Conservation (phyloP, 495 filamentous ascomycete species). For the Aspergillus ellipticus region DNA sequence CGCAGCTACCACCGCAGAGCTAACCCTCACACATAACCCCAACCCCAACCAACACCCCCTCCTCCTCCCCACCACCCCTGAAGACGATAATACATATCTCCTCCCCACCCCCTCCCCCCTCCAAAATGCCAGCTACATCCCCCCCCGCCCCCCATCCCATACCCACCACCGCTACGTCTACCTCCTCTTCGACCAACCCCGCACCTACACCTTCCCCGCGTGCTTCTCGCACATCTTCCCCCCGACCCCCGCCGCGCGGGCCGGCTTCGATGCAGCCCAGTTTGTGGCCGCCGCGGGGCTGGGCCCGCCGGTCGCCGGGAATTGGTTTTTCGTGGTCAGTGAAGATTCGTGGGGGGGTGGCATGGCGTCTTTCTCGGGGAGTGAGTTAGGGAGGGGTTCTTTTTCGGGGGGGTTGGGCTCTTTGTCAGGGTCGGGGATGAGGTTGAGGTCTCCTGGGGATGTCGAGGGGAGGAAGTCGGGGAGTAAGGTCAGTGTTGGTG, state of each 20-base stretch:
- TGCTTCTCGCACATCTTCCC: slow-evolving; percentile 31
- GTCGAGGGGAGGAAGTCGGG: slow-evolving; percentile 17
- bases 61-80: neutral
- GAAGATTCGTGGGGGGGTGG: neutral
- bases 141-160: slow-evolving; percentile 31
- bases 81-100: no score
- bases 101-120: neutral
- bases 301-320: slow-evolving; percentile 27
- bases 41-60: neutral
- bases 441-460: slow-evolving; percentile 9
- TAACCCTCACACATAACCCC: neutral
- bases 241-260: slow-evolving; percentile 18
- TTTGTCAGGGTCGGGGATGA: no score
- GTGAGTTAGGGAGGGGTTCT: neutral
- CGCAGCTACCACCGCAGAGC: neutral
- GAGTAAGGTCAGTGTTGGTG: neutral
- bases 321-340: slow-evolving; percentile 34
- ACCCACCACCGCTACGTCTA: slow-evolving; percentile 37
- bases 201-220: slow-evolving; percentile 23
- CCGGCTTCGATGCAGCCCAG: slow-evolving; percentile 28
- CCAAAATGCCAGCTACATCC: slow-evolving; percentile 22
- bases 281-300: slow-evolving; percentile 30
- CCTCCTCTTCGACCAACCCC: slow-evolving; percentile 32
- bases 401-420: neutral
- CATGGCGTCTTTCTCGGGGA: no score